Evolutionary conservation across 768 basidiomycete genomes (phyloP), one percentile per base, ranked within the genome.

Genomic region (Tulasnella sp.): DNA sequence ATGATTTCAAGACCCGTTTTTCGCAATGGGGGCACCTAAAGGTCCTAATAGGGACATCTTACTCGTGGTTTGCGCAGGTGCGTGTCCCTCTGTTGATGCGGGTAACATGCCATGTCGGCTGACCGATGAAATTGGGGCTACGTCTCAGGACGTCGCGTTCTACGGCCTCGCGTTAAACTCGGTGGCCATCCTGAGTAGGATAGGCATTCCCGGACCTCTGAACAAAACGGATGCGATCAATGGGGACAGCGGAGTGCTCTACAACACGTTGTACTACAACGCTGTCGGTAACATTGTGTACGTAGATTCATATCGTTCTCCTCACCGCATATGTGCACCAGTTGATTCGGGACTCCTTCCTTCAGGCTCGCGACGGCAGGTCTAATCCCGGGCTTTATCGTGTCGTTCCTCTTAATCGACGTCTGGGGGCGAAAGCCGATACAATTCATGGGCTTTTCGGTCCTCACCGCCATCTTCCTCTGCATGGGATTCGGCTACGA

Each of bases 221-320:
- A n/a, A n/a, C n/a, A n/a, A n/a, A n/a, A n/a, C n/a, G n/a, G 29
- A 45, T n/a, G 19, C 63, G 13, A n/a, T 15, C 8, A 8, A 51
- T 19, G 58, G 48, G 9, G 56, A 58, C 38, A 62, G 67, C 47
- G 34, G 53, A 8, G 63, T 63, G 42, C 61, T 67, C 21, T 69
- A 64, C 49, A 67, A 68, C 51, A 63, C 64, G 7, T 61, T 73
- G 30, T 64, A 68, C 65, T 70, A 73, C 61, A 67, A 64, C 50
- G 66, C 67, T 10, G 67, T 71, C 41, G 89, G 88, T 11, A 90
- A 88, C 72, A 67, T 63, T 32, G 66, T 67, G 48, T 54, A 50
- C 30, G 58, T 17, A 2, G 30, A 1, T 4, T 15, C 24, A 11
- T 17, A 2, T 30, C 34, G 19, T 3, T 8, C 13, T 4, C 34